Conservation (phyloP, 805 yeast genomes). For the Candida andamanensis region DNA sequence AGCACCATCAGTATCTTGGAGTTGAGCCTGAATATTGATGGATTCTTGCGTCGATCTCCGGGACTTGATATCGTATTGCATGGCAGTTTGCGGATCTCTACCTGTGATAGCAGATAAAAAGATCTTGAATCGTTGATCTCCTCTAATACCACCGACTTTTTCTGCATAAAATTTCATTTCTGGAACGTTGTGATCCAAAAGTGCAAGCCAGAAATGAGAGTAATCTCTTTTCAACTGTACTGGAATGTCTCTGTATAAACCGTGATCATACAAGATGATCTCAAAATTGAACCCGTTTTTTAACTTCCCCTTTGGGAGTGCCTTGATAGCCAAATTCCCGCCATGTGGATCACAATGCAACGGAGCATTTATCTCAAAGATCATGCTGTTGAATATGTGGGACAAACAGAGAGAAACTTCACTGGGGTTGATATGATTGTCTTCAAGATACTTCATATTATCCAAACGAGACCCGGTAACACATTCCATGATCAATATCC, state of each 20-base stretch:
- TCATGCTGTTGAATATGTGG: conserved; percentile 91
- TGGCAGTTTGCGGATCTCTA: conserved; percentile 73
- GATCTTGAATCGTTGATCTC: conserved; percentile 68
- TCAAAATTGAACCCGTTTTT: conserved; percentile 71
- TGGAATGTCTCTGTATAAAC: conserved; percentile 82
- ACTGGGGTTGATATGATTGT: conserved; percentile 61
- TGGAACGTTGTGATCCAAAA: conserved; percentile 63
- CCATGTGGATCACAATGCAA: conserved; percentile 99
- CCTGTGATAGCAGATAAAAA: conserved; percentile 96
- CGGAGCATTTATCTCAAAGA: conserved; percentile 86
- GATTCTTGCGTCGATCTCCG: conserved; percentile 60
- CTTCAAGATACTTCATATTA: conserved; percentile 58
- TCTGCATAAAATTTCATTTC: conserved; percentile 71
- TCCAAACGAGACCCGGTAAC: conserved; percentile 81
- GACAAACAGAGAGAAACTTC: conserved; percentile 83
- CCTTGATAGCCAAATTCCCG: conserved; percentile 84
- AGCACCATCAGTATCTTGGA: conserved; percentile 55
- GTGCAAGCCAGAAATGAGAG: conserved; percentile 88
- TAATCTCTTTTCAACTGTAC: conserved; percentile 72
- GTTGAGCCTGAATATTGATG: conserved; percentile 55
- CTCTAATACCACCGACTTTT: conserved; percentile 71
- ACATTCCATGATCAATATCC: conserved; percentile 85
- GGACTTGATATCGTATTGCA: conserved; percentile 53
- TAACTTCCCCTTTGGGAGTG: conserved; percentile 13
- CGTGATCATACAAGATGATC: conserved; percentile 90